Percentiles rank a stretch among this genome's conserved stretches.
Evolutionary conservation across 305 asterid genomes (phyloP).

Genomic region (Fraxinus sp.): DNA sequence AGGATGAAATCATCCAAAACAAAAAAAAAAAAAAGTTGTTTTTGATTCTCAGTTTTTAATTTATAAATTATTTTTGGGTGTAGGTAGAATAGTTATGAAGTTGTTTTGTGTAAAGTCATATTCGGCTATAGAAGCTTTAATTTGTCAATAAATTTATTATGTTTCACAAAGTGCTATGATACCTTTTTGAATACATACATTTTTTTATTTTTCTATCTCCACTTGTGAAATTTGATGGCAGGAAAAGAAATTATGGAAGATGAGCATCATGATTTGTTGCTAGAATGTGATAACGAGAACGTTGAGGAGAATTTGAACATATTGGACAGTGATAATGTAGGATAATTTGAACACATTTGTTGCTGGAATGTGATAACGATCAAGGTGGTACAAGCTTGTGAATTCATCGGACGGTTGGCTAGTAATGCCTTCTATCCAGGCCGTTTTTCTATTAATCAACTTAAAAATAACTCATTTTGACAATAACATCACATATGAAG

Average conservation of each 20-base stretch:
- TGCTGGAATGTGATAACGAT: too few species aligned
- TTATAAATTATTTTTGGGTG: neutral
- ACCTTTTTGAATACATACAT: neutral
- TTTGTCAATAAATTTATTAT: neutral
- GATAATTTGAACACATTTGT: neutral
- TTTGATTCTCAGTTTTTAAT: too few species aligned
- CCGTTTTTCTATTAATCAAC: too few species aligned
- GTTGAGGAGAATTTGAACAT: neutral
- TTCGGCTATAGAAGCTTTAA: neutral
- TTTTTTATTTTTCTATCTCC: neutral
- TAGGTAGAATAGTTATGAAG: too few species aligned
- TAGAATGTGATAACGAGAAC: neutral
- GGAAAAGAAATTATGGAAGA: neutral
- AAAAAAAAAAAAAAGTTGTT: too few species aligned
- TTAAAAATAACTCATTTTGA: too few species aligned
- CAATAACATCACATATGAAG: too few species aligned
- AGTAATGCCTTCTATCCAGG: too few species aligned
- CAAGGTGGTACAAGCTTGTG: too few species aligned
- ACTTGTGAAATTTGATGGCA: neutral
- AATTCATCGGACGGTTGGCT: too few species aligned
- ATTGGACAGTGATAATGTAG: neutral
- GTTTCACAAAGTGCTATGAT: neutral
- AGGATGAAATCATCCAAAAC: too few species aligned
- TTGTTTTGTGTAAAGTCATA: neutral
- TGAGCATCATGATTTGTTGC: neutral